Percentiles rank a stretch among this genome's conserved stretches.
Evolutionary conservation across 108 stramenopile species (phyloP).

Genomic region (Cyclostephanos invisitatus): DNA sequence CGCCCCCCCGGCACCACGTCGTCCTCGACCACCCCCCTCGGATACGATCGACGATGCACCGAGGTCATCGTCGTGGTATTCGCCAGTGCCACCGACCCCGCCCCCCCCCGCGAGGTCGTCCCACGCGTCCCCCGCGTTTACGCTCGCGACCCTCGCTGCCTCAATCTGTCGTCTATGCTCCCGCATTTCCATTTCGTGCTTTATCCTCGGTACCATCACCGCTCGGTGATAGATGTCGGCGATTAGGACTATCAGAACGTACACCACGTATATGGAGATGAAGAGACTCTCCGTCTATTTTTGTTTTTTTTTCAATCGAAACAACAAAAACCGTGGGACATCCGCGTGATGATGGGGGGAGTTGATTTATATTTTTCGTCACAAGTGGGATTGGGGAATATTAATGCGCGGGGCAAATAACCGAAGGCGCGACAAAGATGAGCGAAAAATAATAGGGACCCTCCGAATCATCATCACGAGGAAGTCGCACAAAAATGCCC

Average conservation of each 20-base stretch:
- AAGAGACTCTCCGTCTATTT: slow-evolving; percentile 36
- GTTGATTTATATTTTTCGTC: background rate
- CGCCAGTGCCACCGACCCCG: too few relatives aligned
- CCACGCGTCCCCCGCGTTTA: slow-evolving; percentile 36
- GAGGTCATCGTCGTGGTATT: background rate
- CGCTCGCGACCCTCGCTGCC: slow-evolving; percentile 33
- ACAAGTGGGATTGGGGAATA: too few relatives aligned
- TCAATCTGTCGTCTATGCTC: slow-evolving; percentile 52
- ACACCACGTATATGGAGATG: slow-evolving; percentile 60
- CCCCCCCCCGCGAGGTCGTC: slow-evolving; percentile 18
- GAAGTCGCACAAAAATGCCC: slow-evolving; percentile 44
- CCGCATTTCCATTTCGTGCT: slow-evolving; percentile 23
- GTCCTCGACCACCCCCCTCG: background rate
- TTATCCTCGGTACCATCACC: slow-evolving; percentile 74
- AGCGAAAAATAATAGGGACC: background rate
- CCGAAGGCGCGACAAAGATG: too few relatives aligned
- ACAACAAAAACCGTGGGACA: background rate
- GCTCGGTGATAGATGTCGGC: slow-evolving; percentile 89
- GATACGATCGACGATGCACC: background rate
- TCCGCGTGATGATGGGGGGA: background rate
- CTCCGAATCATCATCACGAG: too few relatives aligned
- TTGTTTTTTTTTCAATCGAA: background rate
- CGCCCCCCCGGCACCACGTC: background rate
- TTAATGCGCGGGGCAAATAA: too few relatives aligned
- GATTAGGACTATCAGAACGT: slow-evolving; percentile 75